Percentiles rank a stretch among this genome's conserved stretches.
Evolutionary conservation across 441 rosid species (phyloP).

Genomic region (Kokia cookei): DNA sequence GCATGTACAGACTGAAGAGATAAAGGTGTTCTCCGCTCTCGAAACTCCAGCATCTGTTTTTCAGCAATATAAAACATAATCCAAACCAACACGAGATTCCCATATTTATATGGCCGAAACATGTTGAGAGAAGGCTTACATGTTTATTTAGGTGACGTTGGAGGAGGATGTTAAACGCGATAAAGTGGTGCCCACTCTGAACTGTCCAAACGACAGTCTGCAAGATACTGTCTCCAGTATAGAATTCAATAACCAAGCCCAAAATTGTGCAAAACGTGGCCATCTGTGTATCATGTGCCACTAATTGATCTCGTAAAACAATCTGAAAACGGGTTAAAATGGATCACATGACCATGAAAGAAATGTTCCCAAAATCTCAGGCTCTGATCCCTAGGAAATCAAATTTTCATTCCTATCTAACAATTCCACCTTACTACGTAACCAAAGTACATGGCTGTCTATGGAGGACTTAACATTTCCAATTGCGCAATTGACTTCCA

Average conservation of each 20-base stretch:
- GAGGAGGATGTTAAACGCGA: neutral
- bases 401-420: neutral
- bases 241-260: neutral
- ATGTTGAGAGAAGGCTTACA: no score
- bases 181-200: neutral
- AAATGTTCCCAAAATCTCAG: neutral
- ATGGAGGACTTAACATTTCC: neutral
- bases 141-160: neutral
- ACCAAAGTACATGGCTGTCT: neutral
- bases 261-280: slow-evolving; percentile 1
- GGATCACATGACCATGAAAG: neutral
- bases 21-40: no score
- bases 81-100: no score
- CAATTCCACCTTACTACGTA: neutral
- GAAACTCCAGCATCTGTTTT: no score
- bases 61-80: no score
- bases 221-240: neutral
- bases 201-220: neutral
- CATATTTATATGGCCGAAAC: no score
- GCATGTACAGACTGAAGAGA: no score
- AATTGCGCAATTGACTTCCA: neutral
- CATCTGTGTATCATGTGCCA: neutral
- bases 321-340: neutral
- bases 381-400: neutral
- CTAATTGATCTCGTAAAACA: neutral